Base-by-base conservation (phyloP, 176 grass and related monocot genomes). In the Oryza rufipogon region DNA sequence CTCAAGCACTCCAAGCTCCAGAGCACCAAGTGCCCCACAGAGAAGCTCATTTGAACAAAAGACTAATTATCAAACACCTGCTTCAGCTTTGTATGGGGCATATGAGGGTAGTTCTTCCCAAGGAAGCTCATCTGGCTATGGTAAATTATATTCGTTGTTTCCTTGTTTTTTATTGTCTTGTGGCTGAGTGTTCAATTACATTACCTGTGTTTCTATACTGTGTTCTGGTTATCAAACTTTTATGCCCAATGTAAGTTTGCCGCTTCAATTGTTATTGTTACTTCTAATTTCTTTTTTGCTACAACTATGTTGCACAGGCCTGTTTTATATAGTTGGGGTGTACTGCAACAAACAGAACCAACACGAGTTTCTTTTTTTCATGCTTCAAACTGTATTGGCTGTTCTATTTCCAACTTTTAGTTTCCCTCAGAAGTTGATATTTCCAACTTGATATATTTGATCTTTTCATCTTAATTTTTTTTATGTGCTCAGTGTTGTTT, bases 1-100 rank as follows among this genome's bases (percentile, higher is more conserved):
- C 45, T 65, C 82, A 74, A 89, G 77, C 81, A 84, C 32, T 74
- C 44, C 85, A 86, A 88, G 78, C 76, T 87, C 89, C 80, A 92
- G 83, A 82, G 77, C 76, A 84, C 72, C 66, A 63, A 70, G 64
- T 76, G 88, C 83, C 73, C 39, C 79, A 22, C 78, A 91, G 20
- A 91, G 84, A 88, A 87, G 84, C 46, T 92, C 41, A 47, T 70
- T 67, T 78, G 93, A 96, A 84, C 81, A 81, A n/a, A 85, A 88
- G 44, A 86, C 87, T 76, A 86, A 95, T 79, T 98, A 96, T 81
- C 93, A 96, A 60, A 94, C 81, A 58, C 96, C 93, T 34, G 89
- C 93, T 79, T 89, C 89, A 4, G 93, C 96, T 41, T 81, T 96
- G 61, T 94, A 98, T 89, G 96, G 91, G 28, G 58, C 87, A 38